A percentile compares a stretch with the other conserved stretches of the same genome.
Conservation (phyloP, 2,329 filamentous ascomycete genomes). For the Fusarium sp. region DNA sequence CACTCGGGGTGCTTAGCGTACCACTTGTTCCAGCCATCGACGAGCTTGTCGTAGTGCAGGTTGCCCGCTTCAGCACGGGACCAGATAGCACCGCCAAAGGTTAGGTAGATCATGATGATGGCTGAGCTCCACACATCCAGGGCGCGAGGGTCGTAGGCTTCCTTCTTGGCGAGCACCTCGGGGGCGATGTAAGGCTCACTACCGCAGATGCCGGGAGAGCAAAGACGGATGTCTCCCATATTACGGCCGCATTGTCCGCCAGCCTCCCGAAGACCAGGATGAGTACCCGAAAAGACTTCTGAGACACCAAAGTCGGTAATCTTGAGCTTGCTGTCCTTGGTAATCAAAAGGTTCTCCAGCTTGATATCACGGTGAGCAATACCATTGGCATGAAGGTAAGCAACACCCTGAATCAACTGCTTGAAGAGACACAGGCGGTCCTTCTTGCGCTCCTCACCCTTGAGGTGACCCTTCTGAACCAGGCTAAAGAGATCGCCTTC, state of each 20-base stretch:
- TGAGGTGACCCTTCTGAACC: slow-evolving; percentile 78
- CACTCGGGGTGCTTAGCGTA: slow-evolving; percentile 63
- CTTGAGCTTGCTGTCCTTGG: slow-evolving; percentile 83
- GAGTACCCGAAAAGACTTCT: slow-evolving; percentile 84
- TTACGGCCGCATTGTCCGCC: slow-evolving; percentile 79
- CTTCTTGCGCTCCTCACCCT: slow-evolving; percentile 69
- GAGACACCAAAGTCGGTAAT: slow-evolving; percentile 94
- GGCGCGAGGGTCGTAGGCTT: slow-evolving; percentile 77
- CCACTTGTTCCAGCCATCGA: slow-evolving; percentile 77
- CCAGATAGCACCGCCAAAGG: slow-evolving; percentile 81
- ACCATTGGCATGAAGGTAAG: slow-evolving; percentile 84
- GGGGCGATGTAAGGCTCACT: slow-evolving; percentile 90
- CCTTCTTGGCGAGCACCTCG: slow-evolving; percentile 79
- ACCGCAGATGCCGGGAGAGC: slow-evolving; percentile 84
- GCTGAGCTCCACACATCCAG: slow-evolving; percentile 90
- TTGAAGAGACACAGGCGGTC: slow-evolving; percentile 90
- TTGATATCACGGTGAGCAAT: slow-evolving; percentile 95
- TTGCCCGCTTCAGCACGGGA: slow-evolving; percentile 70
- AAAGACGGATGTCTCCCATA: slow-evolving; percentile 78
- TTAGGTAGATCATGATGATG: slow-evolving; percentile 84
- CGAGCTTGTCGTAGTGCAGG: slow-evolving; percentile 73
- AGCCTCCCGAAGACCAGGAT: slow-evolving; percentile 80
- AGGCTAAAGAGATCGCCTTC: slow-evolving; percentile 84
- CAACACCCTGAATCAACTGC: slow-evolving; percentile 84
- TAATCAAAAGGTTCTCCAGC: slow-evolving; percentile 86